Percentiles rank a stretch among this genome's conserved stretches.
These are phyloP conservation scores for Teunomyces gatunensis DNA, from an alignment of 805 yeast species.

Conservation along the genomic window DNA sequence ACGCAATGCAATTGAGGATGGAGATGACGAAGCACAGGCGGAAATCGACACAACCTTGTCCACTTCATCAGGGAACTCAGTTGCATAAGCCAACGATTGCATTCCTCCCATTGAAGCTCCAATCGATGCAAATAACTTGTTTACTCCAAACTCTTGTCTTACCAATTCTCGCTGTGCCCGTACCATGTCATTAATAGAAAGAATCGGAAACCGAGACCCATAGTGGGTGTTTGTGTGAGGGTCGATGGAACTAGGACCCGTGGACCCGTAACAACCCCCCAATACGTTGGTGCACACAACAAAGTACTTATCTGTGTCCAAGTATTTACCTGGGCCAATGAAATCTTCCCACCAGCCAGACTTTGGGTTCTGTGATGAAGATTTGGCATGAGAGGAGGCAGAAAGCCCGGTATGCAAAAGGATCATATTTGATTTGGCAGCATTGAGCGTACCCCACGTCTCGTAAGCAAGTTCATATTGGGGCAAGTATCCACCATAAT, in stretches of 20 bases:
- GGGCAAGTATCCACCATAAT: slow-evolving; percentile 77
- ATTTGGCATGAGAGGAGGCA: slow-evolving; percentile 90
- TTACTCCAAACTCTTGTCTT: slow-evolving; percentile 57
- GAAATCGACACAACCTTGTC: slow-evolving; percentile 74
- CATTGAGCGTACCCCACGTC: slow-evolving; percentile 80
- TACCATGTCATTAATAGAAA: slow-evolving; percentile 87
- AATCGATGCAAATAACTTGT: slow-evolving; percentile 69
- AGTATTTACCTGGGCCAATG: slow-evolving; percentile 76
- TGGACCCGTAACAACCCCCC: slow-evolving; percentile 94
- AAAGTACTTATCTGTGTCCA: slow-evolving; percentile 81
- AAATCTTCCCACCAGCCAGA: slow-evolving; percentile 97
- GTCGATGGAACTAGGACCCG: slow-evolving; percentile 83
- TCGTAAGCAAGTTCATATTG: slow-evolving; percentile 85
- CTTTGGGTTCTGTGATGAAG: slow-evolving; percentile 63
- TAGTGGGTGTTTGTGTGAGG: slow-evolving; percentile 66
- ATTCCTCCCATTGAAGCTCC: slow-evolving; percentile 99
- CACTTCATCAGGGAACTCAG: slow-evolving; percentile 77
- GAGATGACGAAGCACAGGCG: slow-evolving; percentile 93
- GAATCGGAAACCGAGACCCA: slow-evolving; percentile 84
- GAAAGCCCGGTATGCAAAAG: slow-evolving; percentile 87
- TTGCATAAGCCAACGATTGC: slow-evolving; percentile 88
- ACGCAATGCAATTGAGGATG: slow-evolving; percentile 89
- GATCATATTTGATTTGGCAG: slow-evolving; percentile 65
- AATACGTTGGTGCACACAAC: slow-evolving; percentile 87
- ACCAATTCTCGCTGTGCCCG: slow-evolving; percentile 79